Base-by-base conservation (phyloP, 805 yeast genomes). In the Starmerella cellae region DNA sequence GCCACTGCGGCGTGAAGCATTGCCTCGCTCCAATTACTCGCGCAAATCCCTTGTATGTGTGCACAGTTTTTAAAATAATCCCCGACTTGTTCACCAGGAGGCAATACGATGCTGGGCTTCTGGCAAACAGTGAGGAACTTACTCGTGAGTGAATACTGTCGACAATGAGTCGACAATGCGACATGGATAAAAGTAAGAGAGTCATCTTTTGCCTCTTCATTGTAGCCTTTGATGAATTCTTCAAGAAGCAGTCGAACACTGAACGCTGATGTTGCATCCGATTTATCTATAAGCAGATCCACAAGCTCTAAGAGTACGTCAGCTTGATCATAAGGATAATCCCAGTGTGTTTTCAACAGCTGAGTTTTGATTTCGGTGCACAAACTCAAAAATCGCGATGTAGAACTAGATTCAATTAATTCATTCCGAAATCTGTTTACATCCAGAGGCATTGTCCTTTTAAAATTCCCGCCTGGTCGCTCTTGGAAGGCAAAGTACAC, bases 1-100 rank as follows among this genome's bases (percentile, higher is more conserved):
- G 44, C 47, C 10, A 42, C 23, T 5, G 49, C 49, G 5, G 48
- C 50, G 35, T 30, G 31, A 13, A 40, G 19, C 10, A 45, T 35
- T 1, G 52, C 49, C 3, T 27, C 34, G 2, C 31, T 28, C 49
- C 49, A 48, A 5, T n/a, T 14, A 2, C 33, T 26, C 4, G 4
- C 17, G 13, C 37, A 24, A 3, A 27, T 9, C 16, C 26, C 36
- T 4, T 22, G 24, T 3, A 46, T 23, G 2, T 5, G 16, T 11
- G 36, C 21, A 29, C 42, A 39, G 31, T 35, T 11, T 17, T 17
- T 33, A n/a, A 43, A 43, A 38, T 43, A 46, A 16, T 5, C 14
- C 5, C 29, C 39, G 2, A 35, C 33, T 4, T 37, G 33, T 5
- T 9, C 34, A 5, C 13, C 14, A 0, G 42, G 37, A 1, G 37